These are phyloP conservation scores for Mariannaea elegans DNA, from an alignment of 2,329 filamentous ascomycete species.

Conservation along the genomic window DNA sequence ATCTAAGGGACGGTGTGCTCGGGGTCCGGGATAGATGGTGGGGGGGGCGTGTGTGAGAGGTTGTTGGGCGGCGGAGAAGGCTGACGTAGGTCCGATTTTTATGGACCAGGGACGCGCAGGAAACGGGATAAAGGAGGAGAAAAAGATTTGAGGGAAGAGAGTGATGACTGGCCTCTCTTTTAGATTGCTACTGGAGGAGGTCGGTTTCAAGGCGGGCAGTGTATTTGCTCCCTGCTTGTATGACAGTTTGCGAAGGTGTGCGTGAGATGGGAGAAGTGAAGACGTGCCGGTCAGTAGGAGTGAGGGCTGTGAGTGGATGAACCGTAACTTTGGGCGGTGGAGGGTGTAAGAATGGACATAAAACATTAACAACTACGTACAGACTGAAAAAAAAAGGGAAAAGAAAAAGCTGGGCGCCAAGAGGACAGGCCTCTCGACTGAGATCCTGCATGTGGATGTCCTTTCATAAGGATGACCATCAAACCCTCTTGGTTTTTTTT, in stretches of 20 bases:
- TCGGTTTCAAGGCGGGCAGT: constrained; percentile 1
- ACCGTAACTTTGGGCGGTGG: constrained; percentile 3
- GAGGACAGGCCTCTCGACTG: no score
- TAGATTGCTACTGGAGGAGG: not conserved
- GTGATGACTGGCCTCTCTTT: no score
- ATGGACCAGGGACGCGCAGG: no score
- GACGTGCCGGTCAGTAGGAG: no score
- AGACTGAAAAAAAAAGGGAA: not conserved
- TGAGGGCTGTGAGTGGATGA: constrained; percentile 2
- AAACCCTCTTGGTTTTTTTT: not conserved
- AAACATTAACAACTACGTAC: no score
- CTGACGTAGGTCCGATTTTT: not conserved
- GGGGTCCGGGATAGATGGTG: not conserved
- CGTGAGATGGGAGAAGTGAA: not conserved
- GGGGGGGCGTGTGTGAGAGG: not conserved
- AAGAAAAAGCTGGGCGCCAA: not conserved
- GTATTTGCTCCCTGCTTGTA: not conserved
- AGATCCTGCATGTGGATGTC: no score
- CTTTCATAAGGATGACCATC: no score
- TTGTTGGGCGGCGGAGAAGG: not conserved
- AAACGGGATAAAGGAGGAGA: not conserved
- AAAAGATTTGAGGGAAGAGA: not conserved
- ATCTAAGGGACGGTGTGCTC: no score
- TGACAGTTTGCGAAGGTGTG: not conserved
- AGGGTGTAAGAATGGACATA: no score